A percentile compares a stretch with the other conserved stretches of the same genome.
Conservation (phyloP, 2,329 filamentous ascomycete genomes). For the Ploettnerulaceae sp. region DNA sequence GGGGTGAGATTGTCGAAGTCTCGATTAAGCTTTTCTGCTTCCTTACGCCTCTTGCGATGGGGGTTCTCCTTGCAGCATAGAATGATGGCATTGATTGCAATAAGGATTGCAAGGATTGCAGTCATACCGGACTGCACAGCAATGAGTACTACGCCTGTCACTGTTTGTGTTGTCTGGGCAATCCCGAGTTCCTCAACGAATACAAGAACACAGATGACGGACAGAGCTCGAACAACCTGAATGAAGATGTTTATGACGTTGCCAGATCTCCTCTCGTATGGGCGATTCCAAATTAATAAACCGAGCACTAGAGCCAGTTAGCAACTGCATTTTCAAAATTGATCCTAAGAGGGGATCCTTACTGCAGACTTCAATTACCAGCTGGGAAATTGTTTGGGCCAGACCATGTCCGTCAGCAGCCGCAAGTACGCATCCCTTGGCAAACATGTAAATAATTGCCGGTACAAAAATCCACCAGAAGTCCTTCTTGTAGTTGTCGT, state of each 20-base stretch:
- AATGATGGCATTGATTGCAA: constrained; percentile 82
- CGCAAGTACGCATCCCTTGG: constrained; percentile 81
- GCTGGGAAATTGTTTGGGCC: constrained; percentile 71
- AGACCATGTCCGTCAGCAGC: constrained; percentile 81
- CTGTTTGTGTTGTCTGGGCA: constrained; percentile 84
- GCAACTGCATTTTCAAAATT: background rate
- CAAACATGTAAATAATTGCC: constrained; percentile 82
- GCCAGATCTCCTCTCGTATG: constrained; percentile 79
- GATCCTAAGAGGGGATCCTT: constrained; percentile 13
- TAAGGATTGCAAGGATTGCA: constrained; percentile 76
- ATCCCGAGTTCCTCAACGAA: constrained; percentile 94
- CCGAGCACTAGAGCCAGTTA: constrained; percentile 54
- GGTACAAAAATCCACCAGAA: constrained; percentile 99
- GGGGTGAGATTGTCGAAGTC: constrained; percentile 81
- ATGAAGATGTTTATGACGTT: constrained; percentile 94
- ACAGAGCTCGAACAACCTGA: constrained; percentile 82
- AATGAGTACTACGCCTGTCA: constrained; percentile 89
- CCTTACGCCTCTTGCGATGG: constrained; percentile 82
- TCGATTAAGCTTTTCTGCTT: constrained; percentile 74
- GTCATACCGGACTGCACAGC: constrained; percentile 85
- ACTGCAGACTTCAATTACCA: constrained; percentile 68
- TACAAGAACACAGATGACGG: constrained; percentile 81
- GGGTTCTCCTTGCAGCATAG: constrained; percentile 82
- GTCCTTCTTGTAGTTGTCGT: constrained; percentile 88
- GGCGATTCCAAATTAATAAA: constrained; percentile 77